Evolutionary conservation across 495 filamentous ascomycete genomes (phyloP), one percentile per base, ranked within the genome.

Genomic region (Hamigera avellanea): DNA sequence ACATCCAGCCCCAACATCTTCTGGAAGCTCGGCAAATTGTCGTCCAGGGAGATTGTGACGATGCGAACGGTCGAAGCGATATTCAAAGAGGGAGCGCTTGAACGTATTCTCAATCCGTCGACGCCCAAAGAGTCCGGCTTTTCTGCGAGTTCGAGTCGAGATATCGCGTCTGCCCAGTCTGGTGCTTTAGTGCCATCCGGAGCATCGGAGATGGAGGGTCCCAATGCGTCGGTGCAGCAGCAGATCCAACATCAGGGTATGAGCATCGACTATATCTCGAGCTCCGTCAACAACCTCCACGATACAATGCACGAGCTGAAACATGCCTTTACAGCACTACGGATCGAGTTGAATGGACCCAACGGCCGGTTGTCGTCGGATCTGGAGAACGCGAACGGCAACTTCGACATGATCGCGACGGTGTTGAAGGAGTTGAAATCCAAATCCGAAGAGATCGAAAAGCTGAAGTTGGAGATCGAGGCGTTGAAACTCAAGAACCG

Each of bases 271-370:
- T 54, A 60, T 29, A 68, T 68, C 12, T 65, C 62, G 6, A 65
- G 36, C 27, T 66, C 64, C 6, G 64, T 68, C 32, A 61, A 53
- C 39, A 54, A 62, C 27, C 44, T 68, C 3, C 59, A 65, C 21
- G 64, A 66, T 38, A 65, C 62, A 3, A 68, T 68, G 62, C 43
- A 50, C 13, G 64, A 68, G 42, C 41, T 68, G 18, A 68, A 68
- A 37, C 41, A 53, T 23, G 58, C 62, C 12, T 68, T 68, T 36
- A 64, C 53, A 1, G 45, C 62, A 1, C 53, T 68, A 19, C 62
- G 61, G 12, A 59, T 68, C 14, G 62, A 68, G 31, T 26, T 68
- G 23, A 62, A 66, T 30, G 50, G 49, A 1, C 50, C 59, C 0
- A 51, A 29, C 16, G 14, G 28, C n/a, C 40, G 53, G 8, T 44